phyloP scores from a whole-genome alignment of 495 filamentous ascomycete species.

The Podospora tetraspora region DNA sequence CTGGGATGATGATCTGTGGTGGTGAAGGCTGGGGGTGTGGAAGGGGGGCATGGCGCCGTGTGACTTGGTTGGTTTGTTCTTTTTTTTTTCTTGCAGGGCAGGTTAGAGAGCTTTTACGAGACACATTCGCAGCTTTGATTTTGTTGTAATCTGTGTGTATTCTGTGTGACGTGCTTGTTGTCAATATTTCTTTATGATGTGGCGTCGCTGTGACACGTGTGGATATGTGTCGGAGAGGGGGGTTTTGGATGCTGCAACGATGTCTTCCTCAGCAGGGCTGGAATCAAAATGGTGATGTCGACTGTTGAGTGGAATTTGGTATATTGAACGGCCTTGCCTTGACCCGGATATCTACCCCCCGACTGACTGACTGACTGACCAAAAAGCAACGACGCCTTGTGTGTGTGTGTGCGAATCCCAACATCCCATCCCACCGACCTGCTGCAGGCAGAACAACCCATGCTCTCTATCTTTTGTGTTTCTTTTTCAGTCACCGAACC shows the following conservation, averaged over 20 bases:
- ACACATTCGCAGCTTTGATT: neutral
- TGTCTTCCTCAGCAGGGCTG: neutral
- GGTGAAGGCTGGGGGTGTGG: neutral
- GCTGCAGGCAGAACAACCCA: neutral
- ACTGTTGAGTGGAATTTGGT: neutral
- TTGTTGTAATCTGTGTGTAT: neutral
- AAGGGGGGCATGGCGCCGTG: neutral
- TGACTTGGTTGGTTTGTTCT: neutral
- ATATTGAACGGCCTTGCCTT: neutral
- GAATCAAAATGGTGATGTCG: neutral
- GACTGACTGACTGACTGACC: neutral
- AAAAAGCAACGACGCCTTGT: neutral
- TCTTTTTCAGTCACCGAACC: neutral
- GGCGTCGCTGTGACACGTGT: neutral
- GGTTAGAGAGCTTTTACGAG: neutral
- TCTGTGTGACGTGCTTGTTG: neutral
- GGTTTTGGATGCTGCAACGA: neutral
- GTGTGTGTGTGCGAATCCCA: neutral
- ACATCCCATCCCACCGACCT: neutral
- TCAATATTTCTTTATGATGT: neutral
- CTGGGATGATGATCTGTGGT: neutral
- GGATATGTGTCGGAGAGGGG: neutral
- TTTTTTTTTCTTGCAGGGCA: neutral
- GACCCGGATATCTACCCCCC: neutral
- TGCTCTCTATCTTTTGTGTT: neutral